phyloP scores from a whole-genome alignment of 2,329 filamentous ascomycete genomes.

The Atkinsonella hypoxylon region DNA sequence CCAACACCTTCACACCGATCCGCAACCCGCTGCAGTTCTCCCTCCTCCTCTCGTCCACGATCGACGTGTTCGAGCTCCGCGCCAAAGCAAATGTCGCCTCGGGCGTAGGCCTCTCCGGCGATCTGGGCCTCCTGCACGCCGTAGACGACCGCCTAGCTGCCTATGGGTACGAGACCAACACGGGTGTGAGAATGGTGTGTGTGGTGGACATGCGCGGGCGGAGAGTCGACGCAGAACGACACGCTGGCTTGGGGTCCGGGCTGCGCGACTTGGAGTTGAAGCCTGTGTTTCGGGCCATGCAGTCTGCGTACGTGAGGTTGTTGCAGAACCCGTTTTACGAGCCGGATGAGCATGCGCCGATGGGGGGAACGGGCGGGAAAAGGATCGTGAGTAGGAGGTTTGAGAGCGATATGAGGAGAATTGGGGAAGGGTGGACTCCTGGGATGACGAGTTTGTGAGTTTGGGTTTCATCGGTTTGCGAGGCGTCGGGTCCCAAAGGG shows the following conservation, averaged over 20 bases:
- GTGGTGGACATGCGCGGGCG: conserved; percentile 84
- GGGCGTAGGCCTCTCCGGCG: conserved; percentile 52
- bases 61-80: conserved; percentile 88
- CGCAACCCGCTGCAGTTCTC: conserved; percentile 79
- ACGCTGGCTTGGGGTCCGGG: conserved; percentile 46
- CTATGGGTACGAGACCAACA: conserved; percentile 96
- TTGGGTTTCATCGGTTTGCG: neutral
- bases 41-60: conserved; percentile 77
- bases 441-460: conserved; percentile 50
- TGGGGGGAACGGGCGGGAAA: conserved; percentile 40
- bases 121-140: conserved; percentile 84
- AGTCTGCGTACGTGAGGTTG: conserved; percentile 80
- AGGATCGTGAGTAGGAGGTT: conserved; percentile 77
- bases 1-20: conserved; percentile 40
- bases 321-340: conserved; percentile 92
- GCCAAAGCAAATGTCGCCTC: conserved; percentile 52
- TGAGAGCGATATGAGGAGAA: conserved; percentile 67
- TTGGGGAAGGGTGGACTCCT: conserved; percentile 76
- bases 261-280: conserved; percentile 80
- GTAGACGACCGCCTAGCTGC: conserved; percentile 86
- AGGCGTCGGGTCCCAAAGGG: conserved; percentile 3
- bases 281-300: conserved; percentile 80
- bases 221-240: conserved; percentile 25
- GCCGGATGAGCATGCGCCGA: conserved; percentile 68
- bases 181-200: conserved; percentile 79